These are phyloP conservation scores for Pyrus betulifolia DNA, from an alignment of 306 rosid species.

Conservation along the genomic window DNA sequence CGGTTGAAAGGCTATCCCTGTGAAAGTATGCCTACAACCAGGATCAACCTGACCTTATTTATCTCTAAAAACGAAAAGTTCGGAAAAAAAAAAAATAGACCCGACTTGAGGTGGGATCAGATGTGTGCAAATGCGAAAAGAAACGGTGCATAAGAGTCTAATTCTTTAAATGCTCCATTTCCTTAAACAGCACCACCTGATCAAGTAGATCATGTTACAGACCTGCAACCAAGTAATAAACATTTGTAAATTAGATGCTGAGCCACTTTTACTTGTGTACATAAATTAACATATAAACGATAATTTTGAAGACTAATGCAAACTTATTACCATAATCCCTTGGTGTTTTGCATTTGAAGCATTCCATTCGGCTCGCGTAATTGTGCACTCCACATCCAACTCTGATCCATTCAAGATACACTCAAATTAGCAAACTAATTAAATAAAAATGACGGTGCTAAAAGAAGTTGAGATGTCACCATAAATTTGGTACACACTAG, in stretches of 20 bases:
- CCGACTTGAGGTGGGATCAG: constrained; percentile 16
- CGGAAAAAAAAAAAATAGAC: neutral
- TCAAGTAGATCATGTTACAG: constrained; percentile 22
- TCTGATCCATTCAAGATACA: constrained; percentile 32
- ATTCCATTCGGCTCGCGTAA: constrained; percentile 81
- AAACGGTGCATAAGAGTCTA: neutral
- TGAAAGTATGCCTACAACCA: constrained; percentile 30
- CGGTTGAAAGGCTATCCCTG: constrained; percentile 20
- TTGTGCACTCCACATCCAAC: constrained; percentile 84
- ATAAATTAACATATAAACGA: neutral
- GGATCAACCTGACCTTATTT: constrained; percentile 26
- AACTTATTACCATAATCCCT: constrained; percentile 45
- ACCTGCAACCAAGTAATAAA: constrained; percentile 16
- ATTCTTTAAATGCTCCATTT: constrained; percentile 11
- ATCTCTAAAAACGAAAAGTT: constrained; percentile 9
- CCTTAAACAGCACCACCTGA: constrained; percentile 45
- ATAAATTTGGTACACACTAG: too few species aligned
- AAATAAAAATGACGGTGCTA: neutral
- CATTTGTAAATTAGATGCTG: constrained; percentile 11
- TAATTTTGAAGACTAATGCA: constrained; percentile 2
- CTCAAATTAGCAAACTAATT: neutral
- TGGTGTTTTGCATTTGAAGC: constrained; percentile 74
- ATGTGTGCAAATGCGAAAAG: neutral
- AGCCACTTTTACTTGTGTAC: neutral
- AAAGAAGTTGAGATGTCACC: too few species aligned